Base-by-base conservation (phyloP, 768 basidiomycete species). In the Calvatia gigantea region DNA sequence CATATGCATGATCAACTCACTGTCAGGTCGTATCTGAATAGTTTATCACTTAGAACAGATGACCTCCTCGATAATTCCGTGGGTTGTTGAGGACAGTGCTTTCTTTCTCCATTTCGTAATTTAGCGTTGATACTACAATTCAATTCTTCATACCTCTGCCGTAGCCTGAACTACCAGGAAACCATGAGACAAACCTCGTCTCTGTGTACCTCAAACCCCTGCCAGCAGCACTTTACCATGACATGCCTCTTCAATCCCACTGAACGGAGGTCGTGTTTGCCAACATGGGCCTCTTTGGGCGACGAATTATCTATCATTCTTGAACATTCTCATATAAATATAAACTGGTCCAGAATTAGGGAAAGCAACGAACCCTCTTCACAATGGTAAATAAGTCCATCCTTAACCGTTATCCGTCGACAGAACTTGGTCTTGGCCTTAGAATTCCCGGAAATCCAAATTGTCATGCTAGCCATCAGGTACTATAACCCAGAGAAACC, bases 201-300 rank as follows among this genome's bases (percentile, higher is more conserved):
- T 64, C 69, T 3, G 75, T 82, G 8, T 71, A 83, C 1, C 75
- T 91, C 29, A 82, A 78, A 56, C n/a, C 78, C 87, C 0, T 84
- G 86, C 0, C 89, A 89, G 0, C 73, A 78, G 48, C 53, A 0
- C 70, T 91, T 15, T 84, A 84, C 61, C 84, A 82, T 57, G 89
- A 91, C 89, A 91, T 58, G 86, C 90, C 8, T n/a, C n/a, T n/a
- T 68, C 75, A 49, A 86, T 77, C 60, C 78, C 73, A 1, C 66
- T 69, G 0, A 50, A 61, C n/a, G n/a, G n/a, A 6, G 81, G 85
- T 58, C 78, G 88, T 2, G 79, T 79, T 6, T 81, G 82, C 80
- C 90, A 87, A 86, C 89, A 91, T 66, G 58, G 73, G 1, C 88
- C 88, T 0, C 4, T 89, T 3, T 91, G 89, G 89, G 63, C 64